Evolutionary conservation across 192 early-diverging fungal species (phyloP), one percentile per base, ranked within the genome.

Genomic region (Rhizophagus prolifer): DNA sequence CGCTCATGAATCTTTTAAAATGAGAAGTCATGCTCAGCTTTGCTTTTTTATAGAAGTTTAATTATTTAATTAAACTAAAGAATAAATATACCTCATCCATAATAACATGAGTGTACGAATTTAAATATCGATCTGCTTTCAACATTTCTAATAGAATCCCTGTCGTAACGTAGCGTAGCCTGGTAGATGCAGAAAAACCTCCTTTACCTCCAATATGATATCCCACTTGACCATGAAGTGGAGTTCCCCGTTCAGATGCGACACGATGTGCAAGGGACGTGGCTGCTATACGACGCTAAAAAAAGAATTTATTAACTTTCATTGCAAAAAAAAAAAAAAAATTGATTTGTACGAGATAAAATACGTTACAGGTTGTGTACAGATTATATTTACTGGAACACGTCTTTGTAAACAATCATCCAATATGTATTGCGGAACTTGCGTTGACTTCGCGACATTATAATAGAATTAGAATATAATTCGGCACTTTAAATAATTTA

Each of bases 181-280:
- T 70, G 14, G 79, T 81, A 28, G 31, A 25, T 64, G 63, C 16
- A 25, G 41, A 34, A 58, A 63, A 47, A 47, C 78, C 76, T 26
- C 25, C 14, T 54, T 72, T 75, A 16, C 79, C 79, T 26, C 79
- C 79, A 60, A 81, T 80, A 44, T 81, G 79, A 58, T 58, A 81
- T 67, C 79, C 79, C 4, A 81, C 60, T 26, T 66, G 79, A 21
- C 67, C 78, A 47, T 60, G 63, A 12, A 72, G 70, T 31, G n/a
- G 14, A 2, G 54, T 73, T 36, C 41, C 50, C 7, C 76, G 36
- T 59, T 81, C 79, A 19, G n/a, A 58, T 12, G 78, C 70, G 19
- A 81, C 79, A 9, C 79, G 77, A 76, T 79, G 78, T 21, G 79
- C 79, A 16, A 81, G 50, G 23, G 79, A 79, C 6, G 78, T 80